Base-by-base conservation (phyloP, 768 basidiomycete species). In the Saitozyma podzolica region DNA sequence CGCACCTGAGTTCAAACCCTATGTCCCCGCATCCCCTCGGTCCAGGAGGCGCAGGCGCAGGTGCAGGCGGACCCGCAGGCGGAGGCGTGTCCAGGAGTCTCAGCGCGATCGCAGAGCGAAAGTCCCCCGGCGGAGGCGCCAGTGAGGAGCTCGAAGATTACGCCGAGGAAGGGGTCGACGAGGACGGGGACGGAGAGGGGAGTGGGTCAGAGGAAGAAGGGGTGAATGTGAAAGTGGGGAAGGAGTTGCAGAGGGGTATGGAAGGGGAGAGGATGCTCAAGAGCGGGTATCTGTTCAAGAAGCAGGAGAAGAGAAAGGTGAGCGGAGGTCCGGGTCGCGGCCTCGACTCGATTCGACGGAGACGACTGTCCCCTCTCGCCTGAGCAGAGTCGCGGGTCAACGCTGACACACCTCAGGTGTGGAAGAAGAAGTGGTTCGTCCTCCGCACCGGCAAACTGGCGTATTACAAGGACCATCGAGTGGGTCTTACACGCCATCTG, bases 371-470 rank as follows among this genome's bases (percentile, higher is more conserved):
- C 2, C 29, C 29, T 29, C 5, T 29, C 29, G 29, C 29, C 2
- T 29, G 5, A 5, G 2, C 29, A 29, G 29, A 29, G 29, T 29
- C 5, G 29, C 29, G 29, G 29, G 2, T 29, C 29, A 29, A 29
- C 29, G 29, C 29, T 29, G 29, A 29, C 29, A 2, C 41, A 29
- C 50, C 19, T 52, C 74, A 95, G 93, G 92, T 90, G 1, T 99
- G 96, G 96, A 97, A 98, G 84, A 94, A 93, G 81, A 86, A 94
- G 19, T 98, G 95, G 95, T 98, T 98, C 71, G 96, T 99, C 1
- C 82, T 99, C 62, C 86, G 95, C 16, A 86, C 91, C 0, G 89
- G 89, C 2, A 92, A 96, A 79, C 82, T 99, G 54, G 92, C 92
- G 4, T 97, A 95, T 80, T 98, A 98, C 86, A 97, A 98, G 83